Evolutionary conservation across 2,329 filamentous ascomycete genomes (phyloP).

Genomic region (Pestalotiopsis sp.): DNA sequence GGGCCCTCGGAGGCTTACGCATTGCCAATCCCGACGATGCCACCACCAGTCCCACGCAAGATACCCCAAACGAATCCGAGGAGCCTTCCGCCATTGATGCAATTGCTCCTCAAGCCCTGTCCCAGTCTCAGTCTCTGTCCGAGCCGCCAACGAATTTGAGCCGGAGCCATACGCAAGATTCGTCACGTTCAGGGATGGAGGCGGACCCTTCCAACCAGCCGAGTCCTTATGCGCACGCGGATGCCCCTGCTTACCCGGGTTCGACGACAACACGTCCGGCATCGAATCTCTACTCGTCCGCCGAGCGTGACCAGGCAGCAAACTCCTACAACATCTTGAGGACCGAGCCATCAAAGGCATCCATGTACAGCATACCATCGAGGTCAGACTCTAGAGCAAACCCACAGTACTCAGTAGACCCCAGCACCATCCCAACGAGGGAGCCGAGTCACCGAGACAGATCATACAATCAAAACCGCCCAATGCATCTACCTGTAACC

Average conservation of each 20-base stretch:
- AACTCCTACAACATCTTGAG: slow-evolving; percentile 47
- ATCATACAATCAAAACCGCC: slow-evolving; percentile 65
- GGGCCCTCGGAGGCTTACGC: slow-evolving; percentile 88
- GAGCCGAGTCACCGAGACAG: slow-evolving; percentile 72
- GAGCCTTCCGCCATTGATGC: slow-evolving; percentile 19
- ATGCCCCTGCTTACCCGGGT: slow-evolving; percentile 27
- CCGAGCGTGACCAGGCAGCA: slow-evolving; percentile 36
- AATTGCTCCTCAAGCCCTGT: slow-evolving; percentile 20
- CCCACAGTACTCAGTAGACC: slow-evolving; percentile 57
- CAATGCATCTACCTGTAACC: slow-evolving; percentile 49
- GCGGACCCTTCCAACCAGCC: slow-evolving; percentile 26
- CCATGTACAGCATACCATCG: slow-evolving; percentile 55
- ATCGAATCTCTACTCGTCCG: slow-evolving; percentile 33
- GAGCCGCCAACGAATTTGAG: slow-evolving; percentile 25
- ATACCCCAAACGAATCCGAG: slow-evolving; percentile 34
- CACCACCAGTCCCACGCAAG: slow-evolving; percentile 35
- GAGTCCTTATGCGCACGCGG: slow-evolving; percentile 24
- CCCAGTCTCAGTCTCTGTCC: slow-evolving; percentile 4
- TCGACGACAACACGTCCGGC: slow-evolving; percentile 29
- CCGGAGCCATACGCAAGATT: slow-evolving; percentile 22
- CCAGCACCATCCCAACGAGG: slow-evolving; percentile 55
- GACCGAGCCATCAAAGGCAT: slow-evolving; percentile 61
- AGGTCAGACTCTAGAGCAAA: slow-evolving; percentile 67
- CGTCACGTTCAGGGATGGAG: slow-evolving; percentile 23
- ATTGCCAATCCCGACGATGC: slow-evolving; percentile 95